A percentile compares a stretch with the other conserved stretches of the same genome.
Evolutionary conservation across 2,329 filamentous ascomycete species (phyloP).

Genomic region (Intubia oerlemansii): DNA sequence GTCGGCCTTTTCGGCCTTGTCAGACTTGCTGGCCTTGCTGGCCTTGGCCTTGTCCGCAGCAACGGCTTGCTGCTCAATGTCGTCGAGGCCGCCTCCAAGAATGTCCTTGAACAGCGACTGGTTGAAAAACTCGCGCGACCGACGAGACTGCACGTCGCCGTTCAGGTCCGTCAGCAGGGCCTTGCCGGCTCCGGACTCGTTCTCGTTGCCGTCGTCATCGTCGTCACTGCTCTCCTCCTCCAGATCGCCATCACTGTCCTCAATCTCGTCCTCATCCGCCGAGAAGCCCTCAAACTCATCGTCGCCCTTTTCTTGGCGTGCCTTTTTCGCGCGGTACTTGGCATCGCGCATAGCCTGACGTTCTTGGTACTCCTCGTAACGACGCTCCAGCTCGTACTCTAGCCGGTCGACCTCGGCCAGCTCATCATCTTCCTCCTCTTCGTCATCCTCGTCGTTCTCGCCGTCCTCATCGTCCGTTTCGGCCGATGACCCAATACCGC

Average conservation of each 20-base stretch:
- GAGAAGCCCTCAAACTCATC: slow-evolving; percentile 89
- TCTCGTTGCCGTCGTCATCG: slow-evolving; percentile 29
- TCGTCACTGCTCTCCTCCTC: slow-evolving; percentile 42
- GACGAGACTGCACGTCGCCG: slow-evolving; percentile 50
- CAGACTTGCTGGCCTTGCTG: neutral
- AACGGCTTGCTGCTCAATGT: slow-evolving; percentile 30
- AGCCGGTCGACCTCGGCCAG: slow-evolving; percentile 68
- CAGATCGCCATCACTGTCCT: slow-evolving; percentile 26
- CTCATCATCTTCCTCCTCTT: slow-evolving; percentile 20
- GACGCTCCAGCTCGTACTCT: slow-evolving; percentile 63
- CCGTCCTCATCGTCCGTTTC: slow-evolving; percentile 37
- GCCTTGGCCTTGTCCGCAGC: slow-evolving; percentile 8
- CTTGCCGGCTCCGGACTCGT: slow-evolving; percentile 18
- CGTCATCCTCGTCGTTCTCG: slow-evolving; percentile 47
- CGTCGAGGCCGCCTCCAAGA: too few relatives aligned
- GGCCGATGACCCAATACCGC: slow-evolving; percentile 29
- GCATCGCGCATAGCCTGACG: slow-evolving; percentile 60
- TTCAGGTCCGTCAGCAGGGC: slow-evolving; percentile 42
- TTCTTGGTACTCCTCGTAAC: slow-evolving; percentile 76
- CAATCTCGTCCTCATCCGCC: slow-evolving; percentile 27
- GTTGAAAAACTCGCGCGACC: slow-evolving; percentile 76
- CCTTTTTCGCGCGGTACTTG: slow-evolving; percentile 79
- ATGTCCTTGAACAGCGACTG: slow-evolving; percentile 88
- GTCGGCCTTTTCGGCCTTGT: slow-evolving; percentile 18
- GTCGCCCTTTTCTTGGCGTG: slow-evolving; percentile 58